phyloP scores from a whole-genome alignment of 2,329 filamentous ascomycete genomes.

The Sporothrix curviconia region DNA sequence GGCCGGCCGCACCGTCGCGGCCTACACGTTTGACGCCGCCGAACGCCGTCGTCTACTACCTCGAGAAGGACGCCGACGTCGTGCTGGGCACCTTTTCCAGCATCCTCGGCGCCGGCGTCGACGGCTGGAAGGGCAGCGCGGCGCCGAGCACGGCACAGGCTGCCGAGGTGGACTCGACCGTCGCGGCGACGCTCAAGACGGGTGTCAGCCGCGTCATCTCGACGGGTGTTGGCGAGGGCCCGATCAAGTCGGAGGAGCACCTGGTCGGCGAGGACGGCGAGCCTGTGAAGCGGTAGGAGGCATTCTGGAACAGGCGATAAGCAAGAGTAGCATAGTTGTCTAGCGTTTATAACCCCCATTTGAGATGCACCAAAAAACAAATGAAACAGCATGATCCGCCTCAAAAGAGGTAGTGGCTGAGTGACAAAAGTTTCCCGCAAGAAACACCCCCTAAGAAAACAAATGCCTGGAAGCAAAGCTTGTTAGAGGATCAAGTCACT shows the following conservation, averaged over 20 bases:
- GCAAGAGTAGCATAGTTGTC: no score
- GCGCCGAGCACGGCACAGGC: constrained; percentile 43
- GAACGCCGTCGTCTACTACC: constrained; percentile 94
- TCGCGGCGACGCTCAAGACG: constrained; percentile 60
- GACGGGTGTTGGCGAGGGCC: constrained; percentile 87
- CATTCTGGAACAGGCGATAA: no score
- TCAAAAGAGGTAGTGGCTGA: neutral
- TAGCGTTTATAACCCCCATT: neutral
- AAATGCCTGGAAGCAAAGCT: no score
- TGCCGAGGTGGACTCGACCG: constrained; percentile 57
- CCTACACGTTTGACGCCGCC: constrained; percentile 98
- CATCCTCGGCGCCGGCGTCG: constrained; percentile 52
- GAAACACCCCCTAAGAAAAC: no score
- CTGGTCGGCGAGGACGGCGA: constrained; percentile 63
- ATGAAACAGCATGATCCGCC: neutral
- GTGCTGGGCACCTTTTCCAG: constrained; percentile 75
- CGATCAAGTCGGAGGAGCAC: constrained; percentile 69
- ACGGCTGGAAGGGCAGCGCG: constrained; percentile 61
- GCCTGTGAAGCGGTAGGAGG: constrained; percentile 27
- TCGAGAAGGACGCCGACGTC: constrained; percentile 65
- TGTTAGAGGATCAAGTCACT: no score
- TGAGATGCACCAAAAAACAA: neutral
- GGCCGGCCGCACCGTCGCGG: constrained; percentile 73
- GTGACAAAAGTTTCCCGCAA: no score
- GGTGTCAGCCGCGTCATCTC: constrained; percentile 86